Base-by-base conservation (phyloP, 306 rosid genomes). In the Prinsepia uniflora region DNA sequence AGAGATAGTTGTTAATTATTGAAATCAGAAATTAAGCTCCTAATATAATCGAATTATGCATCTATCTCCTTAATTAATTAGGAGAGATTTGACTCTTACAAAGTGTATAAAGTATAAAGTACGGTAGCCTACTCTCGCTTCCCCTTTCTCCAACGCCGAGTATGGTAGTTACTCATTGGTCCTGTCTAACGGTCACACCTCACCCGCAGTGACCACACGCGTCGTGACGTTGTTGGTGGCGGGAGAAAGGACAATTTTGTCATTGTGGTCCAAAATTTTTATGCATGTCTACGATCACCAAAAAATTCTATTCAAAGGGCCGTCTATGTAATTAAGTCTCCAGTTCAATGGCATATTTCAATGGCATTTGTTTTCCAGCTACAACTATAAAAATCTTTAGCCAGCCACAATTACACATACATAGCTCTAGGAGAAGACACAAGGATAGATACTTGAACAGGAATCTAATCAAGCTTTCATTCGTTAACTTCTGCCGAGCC, bases 41-140 rank as follows among this genome's bases (percentile, higher is more conserved):
- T 24, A 24, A 24, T 24, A 24, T 24, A 24, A 30, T 30, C 36
- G 1, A 30, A 30, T 30, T 30, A 2, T 30, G 36, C 36, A 30
- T 30, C 36, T 30, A 30, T 30, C 36, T 30, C 36, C 36, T 3
- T 30, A 30, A 30, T 30, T 30, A 30, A 1, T 30, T 1, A 30
- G 36, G 36, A 30, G 36, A 30, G 8, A 6, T 34, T 61, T 61
- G 47, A 40, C 66, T 61, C 13, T 39, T 1, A 57, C 0, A 58
- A 58, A 58, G 63, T 58, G 43, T 58, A 58, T 43, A 5, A 24
- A 58, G 43, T 58, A 58, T 43, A 5, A 24, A 58, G 63, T 58
- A 30, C 63, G 0, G 1, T 58, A 13, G 19, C 30, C 14, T 42
- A 47, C 43, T 45, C 17, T 11, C 50, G 14, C 14, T 46, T 11